phyloP scores from a whole-genome alignment of 2,329 filamentous ascomycete species.

The Clonostachys solani region DNA sequence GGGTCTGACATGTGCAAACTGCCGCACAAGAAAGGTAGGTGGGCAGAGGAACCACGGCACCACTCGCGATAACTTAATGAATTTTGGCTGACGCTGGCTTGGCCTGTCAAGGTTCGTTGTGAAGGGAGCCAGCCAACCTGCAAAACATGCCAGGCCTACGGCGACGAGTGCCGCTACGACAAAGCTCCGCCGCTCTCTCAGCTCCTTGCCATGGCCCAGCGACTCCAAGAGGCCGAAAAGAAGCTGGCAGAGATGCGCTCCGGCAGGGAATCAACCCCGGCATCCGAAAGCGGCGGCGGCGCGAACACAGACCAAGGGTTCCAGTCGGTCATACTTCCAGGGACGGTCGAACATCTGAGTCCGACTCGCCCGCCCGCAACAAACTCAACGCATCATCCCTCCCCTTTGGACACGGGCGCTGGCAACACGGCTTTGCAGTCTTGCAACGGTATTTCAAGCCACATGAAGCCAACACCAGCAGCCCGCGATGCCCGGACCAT shows the following conservation, averaged over 20 bases:
- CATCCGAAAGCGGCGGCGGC: no score
- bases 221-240: conserved; percentile 16
- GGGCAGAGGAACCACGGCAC: no score
- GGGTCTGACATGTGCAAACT: conserved; percentile 3
- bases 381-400: no score
- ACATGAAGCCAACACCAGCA: background rate
- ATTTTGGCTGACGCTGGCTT: background rate
- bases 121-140: conserved; percentile 19
- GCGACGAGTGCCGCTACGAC: conserved; percentile 21
- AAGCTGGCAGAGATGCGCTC: conserved; percentile 8
- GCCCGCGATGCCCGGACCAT: no score
- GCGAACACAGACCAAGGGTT: no score
- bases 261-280: background rate
- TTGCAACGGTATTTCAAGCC: background rate
- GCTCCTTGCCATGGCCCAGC: conserved; percentile 17
- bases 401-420: no score
- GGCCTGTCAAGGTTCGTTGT: conserved; percentile 5
- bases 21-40: conserved; percentile 1
- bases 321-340: no score
- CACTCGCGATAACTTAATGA: background rate
- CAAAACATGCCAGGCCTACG: conserved; percentile 21
- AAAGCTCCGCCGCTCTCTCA: conserved; percentile 23
- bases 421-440: no score
- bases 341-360: no score
- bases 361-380: no score